Conservation (phyloP, 345 rosid species). For the Pelargonium nanum region DNA sequence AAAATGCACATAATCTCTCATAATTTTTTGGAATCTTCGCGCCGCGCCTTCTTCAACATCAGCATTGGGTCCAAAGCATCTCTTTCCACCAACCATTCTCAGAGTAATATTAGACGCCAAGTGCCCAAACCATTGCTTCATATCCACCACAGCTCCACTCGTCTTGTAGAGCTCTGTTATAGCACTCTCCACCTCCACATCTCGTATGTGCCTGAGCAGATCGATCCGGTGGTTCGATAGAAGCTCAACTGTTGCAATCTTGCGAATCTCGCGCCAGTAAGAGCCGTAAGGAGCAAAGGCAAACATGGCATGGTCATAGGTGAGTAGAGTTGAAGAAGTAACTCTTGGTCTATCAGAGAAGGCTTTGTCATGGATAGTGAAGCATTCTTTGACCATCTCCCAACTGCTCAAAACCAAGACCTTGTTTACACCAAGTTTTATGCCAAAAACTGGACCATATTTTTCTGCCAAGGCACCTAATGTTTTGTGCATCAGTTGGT, state of each 20-base stretch:
- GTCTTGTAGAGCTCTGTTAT: constrained; percentile 14
- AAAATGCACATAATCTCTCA: constrained; percentile 4
- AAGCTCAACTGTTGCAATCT: constrained; percentile 17
- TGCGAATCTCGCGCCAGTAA: constrained; percentile 28
- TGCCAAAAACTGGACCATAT: constrained; percentile 26
- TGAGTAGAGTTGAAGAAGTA: constrained; percentile 11
- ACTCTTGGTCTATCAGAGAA: constrained; percentile 23
- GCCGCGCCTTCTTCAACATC: constrained; percentile 6
- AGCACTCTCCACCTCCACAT: constrained; percentile 8
- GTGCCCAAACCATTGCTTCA: constrained; percentile 27
- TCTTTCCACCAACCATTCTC: constrained; percentile 16
- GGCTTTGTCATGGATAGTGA: constrained; percentile 21
- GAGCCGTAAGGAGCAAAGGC: constrained; percentile 23
- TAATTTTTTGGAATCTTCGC: background rate
- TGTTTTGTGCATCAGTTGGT: constrained; percentile 16
- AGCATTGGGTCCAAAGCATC: background rate
- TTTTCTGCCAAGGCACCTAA: constrained; percentile 23
- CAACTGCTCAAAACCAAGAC: constrained; percentile 18
- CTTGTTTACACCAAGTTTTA: constrained; percentile 20
- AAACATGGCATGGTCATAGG: constrained; percentile 16
- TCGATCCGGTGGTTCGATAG: constrained; percentile 27
- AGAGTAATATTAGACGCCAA: constrained; percentile 20
- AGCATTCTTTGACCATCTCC: constrained; percentile 27
- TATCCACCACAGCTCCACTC: constrained; percentile 14
- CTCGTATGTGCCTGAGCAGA: constrained; percentile 13